These are phyloP conservation scores for Collybia mongolica DNA, from an alignment of 768 basidiomycete species.

Conservation along the genomic window DNA sequence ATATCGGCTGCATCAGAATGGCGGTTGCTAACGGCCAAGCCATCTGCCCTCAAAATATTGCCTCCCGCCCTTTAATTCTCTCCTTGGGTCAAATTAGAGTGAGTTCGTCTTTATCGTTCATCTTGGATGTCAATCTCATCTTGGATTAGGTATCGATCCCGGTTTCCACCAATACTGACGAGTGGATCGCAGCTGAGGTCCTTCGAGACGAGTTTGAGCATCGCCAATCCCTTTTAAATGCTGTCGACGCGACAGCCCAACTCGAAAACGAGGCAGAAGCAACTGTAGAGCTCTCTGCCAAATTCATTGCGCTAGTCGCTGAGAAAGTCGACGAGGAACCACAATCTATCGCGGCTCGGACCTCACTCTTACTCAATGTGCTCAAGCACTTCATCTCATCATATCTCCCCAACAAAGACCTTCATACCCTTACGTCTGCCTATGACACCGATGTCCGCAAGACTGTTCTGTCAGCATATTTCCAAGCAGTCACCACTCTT, in stretches of 20 bases:
- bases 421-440: constrained; percentile 77
- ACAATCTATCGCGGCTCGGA: constrained; percentile 50
- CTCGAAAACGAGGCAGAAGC: constrained; percentile 60
- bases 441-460: constrained; percentile 78
- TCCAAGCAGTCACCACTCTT: constrained; percentile 68
- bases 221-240: constrained; percentile 55
- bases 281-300: constrained; percentile 74
- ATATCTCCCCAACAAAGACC: constrained; percentile 70
- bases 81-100: constrained; percentile 53
- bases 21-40: constrained; percentile 38
- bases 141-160: constrained; percentile 74
- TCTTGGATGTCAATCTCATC: constrained; percentile 6
- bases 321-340: constrained; percentile 56
- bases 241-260: constrained; percentile 50
- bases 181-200: constrained; percentile 93
- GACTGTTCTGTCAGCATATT: constrained; percentile 77
- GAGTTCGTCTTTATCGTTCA: constrained; percentile 20
- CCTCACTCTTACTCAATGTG: constrained; percentile 68
- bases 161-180: constrained; percentile 74
- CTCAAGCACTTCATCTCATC: constrained; percentile 76
- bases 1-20: constrained; percentile 28
- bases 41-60: constrained; percentile 30
- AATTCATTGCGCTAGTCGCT: constrained; percentile 79
- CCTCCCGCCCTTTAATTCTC: constrained; percentile 49
- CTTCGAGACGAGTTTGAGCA: constrained; percentile 86